Conservation (phyloP, 1,284 basidiomycete genomes). For the Rhodotorula sp. region DNA sequence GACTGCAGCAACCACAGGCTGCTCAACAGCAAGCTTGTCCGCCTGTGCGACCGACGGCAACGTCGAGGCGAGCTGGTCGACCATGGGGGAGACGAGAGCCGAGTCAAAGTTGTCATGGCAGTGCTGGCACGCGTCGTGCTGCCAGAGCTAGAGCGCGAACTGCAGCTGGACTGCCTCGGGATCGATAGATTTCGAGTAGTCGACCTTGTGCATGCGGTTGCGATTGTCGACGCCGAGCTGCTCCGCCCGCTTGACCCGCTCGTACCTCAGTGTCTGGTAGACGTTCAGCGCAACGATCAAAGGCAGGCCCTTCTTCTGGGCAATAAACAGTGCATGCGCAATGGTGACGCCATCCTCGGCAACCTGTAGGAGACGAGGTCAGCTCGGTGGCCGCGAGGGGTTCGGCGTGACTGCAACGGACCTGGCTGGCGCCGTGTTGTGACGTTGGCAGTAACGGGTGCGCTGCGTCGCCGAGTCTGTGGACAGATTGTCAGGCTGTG, state of each 20-base stretch:
- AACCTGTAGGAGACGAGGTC: conserved; percentile 2
- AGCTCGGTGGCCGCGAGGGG: not conserved
- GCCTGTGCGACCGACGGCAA: not conserved
- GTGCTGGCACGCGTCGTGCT: conserved; percentile 14
- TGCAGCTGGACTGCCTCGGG: not conserved
- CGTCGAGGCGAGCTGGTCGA: not conserved
- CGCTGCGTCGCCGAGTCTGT: conserved; percentile 6
- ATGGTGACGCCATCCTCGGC: conserved; percentile 34
- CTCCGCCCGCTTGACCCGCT: conserved; percentile 18
- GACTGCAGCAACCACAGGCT: not conserved
- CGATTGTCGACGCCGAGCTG: conserved; percentile 15
- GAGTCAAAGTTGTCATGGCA: conserved; percentile 7
- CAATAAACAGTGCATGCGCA: conserved; percentile 21
- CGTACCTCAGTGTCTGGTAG: conserved; percentile 23
- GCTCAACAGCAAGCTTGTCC: not conserved
- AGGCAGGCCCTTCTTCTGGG: conserved; percentile 19
- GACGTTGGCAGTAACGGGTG: conserved; percentile 33
- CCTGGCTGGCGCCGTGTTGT: conserved; percentile 20
- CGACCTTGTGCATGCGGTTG: conserved; percentile 13
- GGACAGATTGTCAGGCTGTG: too few species aligned
- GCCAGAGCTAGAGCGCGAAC: conserved; percentile 12
- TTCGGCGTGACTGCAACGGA: too few species aligned
- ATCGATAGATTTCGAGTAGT: conserved; percentile 4
- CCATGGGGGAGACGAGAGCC: not conserved
- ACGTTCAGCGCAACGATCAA: conserved; percentile 6